Conservation (phyloP, 257 asterid species). For the Verbascum thapsus region DNA sequence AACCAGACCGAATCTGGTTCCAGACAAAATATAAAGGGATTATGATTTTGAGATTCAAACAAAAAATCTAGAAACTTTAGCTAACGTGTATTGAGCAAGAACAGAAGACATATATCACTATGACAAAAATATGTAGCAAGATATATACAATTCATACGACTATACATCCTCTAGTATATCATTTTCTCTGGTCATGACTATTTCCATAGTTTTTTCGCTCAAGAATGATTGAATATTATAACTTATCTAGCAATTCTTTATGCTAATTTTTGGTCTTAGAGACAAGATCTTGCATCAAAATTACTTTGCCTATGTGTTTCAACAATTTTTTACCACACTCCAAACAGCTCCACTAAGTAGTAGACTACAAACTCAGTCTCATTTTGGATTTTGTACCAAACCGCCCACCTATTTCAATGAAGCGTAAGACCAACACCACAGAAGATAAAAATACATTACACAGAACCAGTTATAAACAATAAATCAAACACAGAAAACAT, state of each 20-base stretch:
- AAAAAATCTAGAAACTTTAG: neutral
- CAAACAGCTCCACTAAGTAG: neutral
- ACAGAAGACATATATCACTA: neutral
- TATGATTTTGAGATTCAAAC: neutral
- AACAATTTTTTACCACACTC: neutral
- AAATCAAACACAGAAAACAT: neutral
- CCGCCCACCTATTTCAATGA: neutral
- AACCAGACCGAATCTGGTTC: neutral
- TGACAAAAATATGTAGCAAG: neutral
- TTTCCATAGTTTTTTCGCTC: neutral
- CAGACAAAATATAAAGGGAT: neutral
- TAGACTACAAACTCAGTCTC: neutral
- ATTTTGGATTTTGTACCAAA: neutral
- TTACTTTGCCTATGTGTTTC: neutral
- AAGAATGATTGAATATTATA: neutral
- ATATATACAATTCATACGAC: neutral
- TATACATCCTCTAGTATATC: constrained; percentile 7
- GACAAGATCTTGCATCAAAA: neutral
- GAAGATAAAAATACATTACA: neutral
- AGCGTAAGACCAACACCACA: neutral
- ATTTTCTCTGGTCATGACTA: neutral
- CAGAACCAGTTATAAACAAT: neutral
- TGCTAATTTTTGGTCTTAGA: neutral
- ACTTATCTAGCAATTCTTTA: neutral
- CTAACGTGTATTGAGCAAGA: neutral